These are phyloP conservation scores for Hericium coralloides DNA, from an alignment of 768 basidiomycete species.

Conservation along the genomic window DNA sequence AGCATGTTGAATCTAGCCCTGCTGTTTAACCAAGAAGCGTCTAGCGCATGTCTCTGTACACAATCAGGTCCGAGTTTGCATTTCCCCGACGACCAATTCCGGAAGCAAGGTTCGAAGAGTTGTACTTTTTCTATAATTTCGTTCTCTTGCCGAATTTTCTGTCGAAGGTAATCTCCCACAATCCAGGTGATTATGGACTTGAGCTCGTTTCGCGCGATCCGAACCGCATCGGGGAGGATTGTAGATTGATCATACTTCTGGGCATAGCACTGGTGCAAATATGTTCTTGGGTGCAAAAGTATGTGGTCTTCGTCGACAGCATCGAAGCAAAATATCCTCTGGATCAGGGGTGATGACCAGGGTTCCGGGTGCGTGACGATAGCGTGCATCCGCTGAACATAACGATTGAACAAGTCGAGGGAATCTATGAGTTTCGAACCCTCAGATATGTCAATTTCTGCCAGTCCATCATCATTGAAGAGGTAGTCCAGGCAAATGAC, in stretches of 20 bases:
- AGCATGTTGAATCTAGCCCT: not conserved
- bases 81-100: not conserved
- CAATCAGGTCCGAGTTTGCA: not conserved
- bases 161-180: not conserved
- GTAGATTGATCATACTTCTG: not conserved
- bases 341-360: not conserved
- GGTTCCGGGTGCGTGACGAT: not conserved
- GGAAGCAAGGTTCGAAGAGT: not conserved
- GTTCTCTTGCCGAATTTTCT: not conserved
- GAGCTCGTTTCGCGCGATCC: too few species aligned
- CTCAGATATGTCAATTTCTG: not conserved
- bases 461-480: not conserved
- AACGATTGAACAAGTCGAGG: not conserved
- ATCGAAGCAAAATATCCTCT: not conserved
- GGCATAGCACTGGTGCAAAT: not conserved
- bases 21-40: not conserved
- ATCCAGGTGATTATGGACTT: too few species aligned
- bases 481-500: not conserved
- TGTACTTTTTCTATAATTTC: not conserved
- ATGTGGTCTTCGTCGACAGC: not conserved
- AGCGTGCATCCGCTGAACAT: not conserved
- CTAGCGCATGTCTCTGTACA: not conserved
- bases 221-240: not conserved
- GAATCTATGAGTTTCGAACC: not conserved
- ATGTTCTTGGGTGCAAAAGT: not conserved